Base-by-base conservation (phyloP, 805 yeast genomes). In the Kazachstania kunashirensis region DNA sequence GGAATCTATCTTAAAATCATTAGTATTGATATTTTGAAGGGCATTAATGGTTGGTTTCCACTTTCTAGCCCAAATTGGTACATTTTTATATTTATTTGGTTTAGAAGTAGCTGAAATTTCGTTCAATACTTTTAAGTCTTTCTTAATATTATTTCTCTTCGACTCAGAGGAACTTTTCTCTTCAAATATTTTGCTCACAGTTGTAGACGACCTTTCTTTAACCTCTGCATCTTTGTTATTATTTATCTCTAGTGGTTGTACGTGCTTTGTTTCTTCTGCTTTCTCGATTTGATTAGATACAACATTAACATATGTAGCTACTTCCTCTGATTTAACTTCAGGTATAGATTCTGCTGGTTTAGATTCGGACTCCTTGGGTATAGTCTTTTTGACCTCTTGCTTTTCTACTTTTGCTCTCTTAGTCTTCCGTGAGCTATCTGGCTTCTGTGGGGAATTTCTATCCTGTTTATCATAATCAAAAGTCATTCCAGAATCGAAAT, bases 31-130 rank as follows among this genome's bases (percentile, higher is more conserved):
- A 37, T 46, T 48, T 40, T 55, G 58, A 29, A 51, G 36, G n/a
- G 56, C 58, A 32, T 54, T 58, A 9, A 54, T 50, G 5, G 60
- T 53, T 1, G 79, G 78, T 32, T 68, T 60, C 77, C 81, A 84
- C 48, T 76, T 79, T 44, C 70, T 79, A 0, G 95, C 95, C 95
- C 95, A 86, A 5, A 75, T 66, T 4, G 95, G 95, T 3, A 82
- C 82, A 31, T 61, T 65, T 11, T 59, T 58, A 55, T 81, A 81
- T 46, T 82, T 62, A 38, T 59, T 70, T 2, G 92, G 88, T 57
- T 79, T 77, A 3, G 61, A 50, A 12, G 48, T 39, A 2, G 59
- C 46, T 14, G 55, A 48, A 14, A 49, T 50, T 34, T 50, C 58
- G 33, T 44, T 54, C 30, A 57, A 48, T 12, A 55, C 45, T 29